Evolutionary conservation across 192 early-diverging fungal genomes (phyloP), one percentile per base, ranked within the genome.

Genomic region (Jimgerdemannia flammicorona): DNA sequence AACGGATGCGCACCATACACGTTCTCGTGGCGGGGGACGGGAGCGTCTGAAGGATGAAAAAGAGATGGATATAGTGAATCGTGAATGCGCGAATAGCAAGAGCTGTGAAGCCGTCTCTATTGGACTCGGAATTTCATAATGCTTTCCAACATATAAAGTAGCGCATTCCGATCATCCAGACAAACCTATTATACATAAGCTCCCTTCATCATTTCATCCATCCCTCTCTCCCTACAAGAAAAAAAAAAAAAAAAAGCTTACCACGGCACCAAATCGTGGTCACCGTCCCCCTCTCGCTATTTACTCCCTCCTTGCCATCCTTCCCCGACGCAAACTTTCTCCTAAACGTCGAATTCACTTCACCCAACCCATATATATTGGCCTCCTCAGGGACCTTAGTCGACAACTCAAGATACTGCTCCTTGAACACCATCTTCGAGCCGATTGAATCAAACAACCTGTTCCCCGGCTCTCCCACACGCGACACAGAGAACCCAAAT

Each of bases 351-450:
- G 29, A 29, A 29, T 29, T 29, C 29, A 29, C 29, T 65, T 41
- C 3, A 40, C 75, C 90, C 90, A 20, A 89, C 14, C 90, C 90
- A 72, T 88, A 91, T 68, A 91, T 89, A 64, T 90, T 87, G n/a
- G 89, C 84, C 44, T 87, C 67, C 0, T 49, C n/a, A 2, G 88
- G 87, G 14, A 90, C 66, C 0, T 40, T 74, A n/a, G 85, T 84
- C 2, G 88, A 87, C 19, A 91, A 64, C 73, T 90, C 88, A 3
- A 91, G 72, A 69, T 89, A 91, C 74, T 90, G 86, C 71, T 89
- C 85, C 71, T 89, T 85, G 59, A 83, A 90, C 39, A 91, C 81
- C 20, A 90, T 40, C 3, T 73, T 63, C n/a, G 43, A 64, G 9
- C 72, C 72, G 3, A 65, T 20, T 11, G 72, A 64, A 29, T 49